Conservation (phyloP, 2,329 filamentous ascomycete species). For the Trichophaea hybrida region DNA sequence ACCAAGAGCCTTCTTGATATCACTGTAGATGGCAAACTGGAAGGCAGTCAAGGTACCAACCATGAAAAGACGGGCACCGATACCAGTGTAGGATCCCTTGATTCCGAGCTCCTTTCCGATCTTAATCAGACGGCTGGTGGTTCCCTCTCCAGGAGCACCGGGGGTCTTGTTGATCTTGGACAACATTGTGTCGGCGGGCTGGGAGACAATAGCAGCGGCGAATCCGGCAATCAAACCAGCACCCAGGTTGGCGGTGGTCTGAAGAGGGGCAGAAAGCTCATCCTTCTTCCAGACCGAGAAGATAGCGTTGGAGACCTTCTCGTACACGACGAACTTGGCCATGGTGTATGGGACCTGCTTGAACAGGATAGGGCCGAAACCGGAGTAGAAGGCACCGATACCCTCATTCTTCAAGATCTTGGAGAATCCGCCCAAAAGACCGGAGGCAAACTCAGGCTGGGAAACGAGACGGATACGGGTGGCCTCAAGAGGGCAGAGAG, state of each 20-base stretch:
- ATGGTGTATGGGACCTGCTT: constrained; percentile 90
- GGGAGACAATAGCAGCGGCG: constrained; percentile 72
- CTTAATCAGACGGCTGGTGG: constrained; percentile 67
- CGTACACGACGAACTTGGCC: constrained; percentile 89
- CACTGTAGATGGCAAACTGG: constrained; percentile 82
- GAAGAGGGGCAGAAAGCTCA: constrained; percentile 47
- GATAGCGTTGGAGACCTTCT: constrained; percentile 67
- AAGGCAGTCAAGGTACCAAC: constrained; percentile 61
- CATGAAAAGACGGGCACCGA: constrained; percentile 66
- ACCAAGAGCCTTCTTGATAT: constrained; percentile 54
- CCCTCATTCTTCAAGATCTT: constrained; percentile 78
- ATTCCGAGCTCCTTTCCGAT: constrained; percentile 75
- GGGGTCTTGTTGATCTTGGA: constrained; percentile 94
- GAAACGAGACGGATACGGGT: constrained; percentile 89
- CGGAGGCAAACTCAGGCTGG: constrained; percentile 60
- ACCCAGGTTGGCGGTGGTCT: constrained; percentile 70
- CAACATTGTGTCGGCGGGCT: constrained; percentile 87
- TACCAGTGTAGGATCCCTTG: constrained; percentile 63
- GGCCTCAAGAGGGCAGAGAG: constrained; percentile 81
- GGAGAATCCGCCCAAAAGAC: constrained; percentile 51
- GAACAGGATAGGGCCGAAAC: constrained; percentile 76
- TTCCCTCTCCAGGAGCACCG: constrained; percentile 71
- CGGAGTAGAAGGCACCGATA: constrained; percentile 74
- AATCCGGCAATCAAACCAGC: constrained; percentile 78
- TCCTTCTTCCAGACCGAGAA: constrained; percentile 57